A percentile compares a stretch with the other conserved stretches of the same genome.
These are phyloP conservation scores for Saturnispora quitensis DNA, from an alignment of 805 yeast genomes.

Conservation along the genomic window DNA sequence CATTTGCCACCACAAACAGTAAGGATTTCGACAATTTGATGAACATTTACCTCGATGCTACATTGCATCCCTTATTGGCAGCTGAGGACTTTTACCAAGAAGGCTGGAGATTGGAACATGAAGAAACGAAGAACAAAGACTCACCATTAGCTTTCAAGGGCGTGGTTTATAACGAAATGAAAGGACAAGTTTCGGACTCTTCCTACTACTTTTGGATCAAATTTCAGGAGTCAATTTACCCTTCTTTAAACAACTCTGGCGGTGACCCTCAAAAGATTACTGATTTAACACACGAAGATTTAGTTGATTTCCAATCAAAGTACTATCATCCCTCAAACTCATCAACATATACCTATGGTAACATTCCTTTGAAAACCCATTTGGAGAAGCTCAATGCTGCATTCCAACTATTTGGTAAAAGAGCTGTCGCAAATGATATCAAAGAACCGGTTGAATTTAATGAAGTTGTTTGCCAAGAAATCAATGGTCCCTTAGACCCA, in stretches of 20 bases:
- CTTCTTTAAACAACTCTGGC: slow-evolving; percentile 81
- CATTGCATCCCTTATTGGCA: slow-evolving; percentile 69
- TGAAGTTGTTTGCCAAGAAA: slow-evolving; percentile 28
- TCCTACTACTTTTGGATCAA: slow-evolving; percentile 78
- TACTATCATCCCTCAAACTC: slow-evolving; percentile 90
- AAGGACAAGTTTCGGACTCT: slow-evolving; percentile 89
- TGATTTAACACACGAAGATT: slow-evolving; percentile 60
- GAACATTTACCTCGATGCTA: slow-evolving; percentile 82
- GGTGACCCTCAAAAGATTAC: slow-evolving; percentile 87
- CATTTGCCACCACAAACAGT: slow-evolving; percentile 87
- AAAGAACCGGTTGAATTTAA: slow-evolving; percentile 40
- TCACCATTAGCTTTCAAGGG: slow-evolving; percentile 78
- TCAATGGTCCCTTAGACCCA: slow-evolving; percentile 77
- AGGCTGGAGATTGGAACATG: slow-evolving; percentile 93
- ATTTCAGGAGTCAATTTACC: slow-evolving; percentile 76
- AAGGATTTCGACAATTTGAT: slow-evolving; percentile 76
- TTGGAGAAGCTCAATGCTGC: slow-evolving; percentile 45
- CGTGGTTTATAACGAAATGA: slow-evolving; percentile 97
- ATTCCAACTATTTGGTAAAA: slow-evolving; percentile 45
- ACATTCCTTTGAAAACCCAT: slow-evolving; percentile 54
- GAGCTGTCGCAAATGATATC: slow-evolving; percentile 26
- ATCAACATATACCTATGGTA: slow-evolving; percentile 80
- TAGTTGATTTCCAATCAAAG: slow-evolving; percentile 62
- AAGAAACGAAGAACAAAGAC: slow-evolving; percentile 42
- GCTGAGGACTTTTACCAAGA: slow-evolving; percentile 85